These are phyloP conservation scores for Alternaria arborescens DNA, from an alignment of 2,329 filamentous ascomycete genomes.

Conservation along the genomic window DNA sequence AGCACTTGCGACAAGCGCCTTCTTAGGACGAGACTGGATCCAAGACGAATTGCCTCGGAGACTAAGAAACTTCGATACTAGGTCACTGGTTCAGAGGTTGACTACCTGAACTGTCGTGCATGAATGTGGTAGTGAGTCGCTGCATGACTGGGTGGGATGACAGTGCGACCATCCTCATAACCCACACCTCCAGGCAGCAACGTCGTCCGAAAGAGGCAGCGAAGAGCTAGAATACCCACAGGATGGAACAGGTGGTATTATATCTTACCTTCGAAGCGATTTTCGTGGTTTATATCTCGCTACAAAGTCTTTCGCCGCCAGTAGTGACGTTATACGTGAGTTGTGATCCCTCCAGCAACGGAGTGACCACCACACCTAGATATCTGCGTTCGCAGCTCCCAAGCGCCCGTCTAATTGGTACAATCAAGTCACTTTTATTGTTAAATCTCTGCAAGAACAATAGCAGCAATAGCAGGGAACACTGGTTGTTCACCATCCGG, in stretches of 20 bases:
- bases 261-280: background rate
- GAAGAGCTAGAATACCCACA: background rate
- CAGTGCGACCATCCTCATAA: background rate
- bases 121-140: background rate
- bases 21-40: slow-evolving; percentile 27
- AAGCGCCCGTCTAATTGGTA: background rate
- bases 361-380: background rate
- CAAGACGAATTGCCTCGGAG: slow-evolving; percentile 21
- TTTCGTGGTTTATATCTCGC: background rate
- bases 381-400: background rate
- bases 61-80: slow-evolving; percentile 18
- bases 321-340: background rate
- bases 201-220: background rate
- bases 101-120: background rate
- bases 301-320: background rate
- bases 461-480: slow-evolving; percentile 15
- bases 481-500: slow-evolving; percentile 9
- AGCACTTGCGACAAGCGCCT: slow-evolving; percentile 20
- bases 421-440: slow-evolving; percentile 6
- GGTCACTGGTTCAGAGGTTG: slow-evolving; percentile 9
- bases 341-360: background rate
- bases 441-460: slow-evolving; percentile 12
- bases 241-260: background rate
- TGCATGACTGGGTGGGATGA: background rate
- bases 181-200: background rate